Evolutionary conservation across 495 filamentous ascomycete genomes (phyloP).

Genomic region (Pyrenula massariospora): DNA sequence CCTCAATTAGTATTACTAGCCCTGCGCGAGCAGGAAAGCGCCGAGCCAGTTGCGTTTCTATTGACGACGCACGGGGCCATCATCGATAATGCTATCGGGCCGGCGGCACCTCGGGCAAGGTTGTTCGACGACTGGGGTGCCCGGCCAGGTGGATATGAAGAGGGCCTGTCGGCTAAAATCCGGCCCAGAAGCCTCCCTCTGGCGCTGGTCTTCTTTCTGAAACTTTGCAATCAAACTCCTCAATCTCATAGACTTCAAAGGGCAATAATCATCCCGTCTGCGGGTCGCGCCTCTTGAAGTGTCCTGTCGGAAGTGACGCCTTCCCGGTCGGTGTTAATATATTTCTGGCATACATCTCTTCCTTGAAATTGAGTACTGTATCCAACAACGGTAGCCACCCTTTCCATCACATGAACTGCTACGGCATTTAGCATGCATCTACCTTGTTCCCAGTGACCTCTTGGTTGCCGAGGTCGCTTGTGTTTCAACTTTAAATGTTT

Average conservation of each 20-base stretch:
- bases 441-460: not conserved
- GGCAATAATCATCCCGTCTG: not conserved
- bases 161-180: too few relatives aligned
- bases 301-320: not conserved
- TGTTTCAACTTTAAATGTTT: not conserved
- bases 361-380: not conserved
- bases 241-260: not conserved
- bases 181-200: too few relatives aligned
- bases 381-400: not conserved
- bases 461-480: not conserved
- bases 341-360: not conserved
- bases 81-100: too few relatives aligned
- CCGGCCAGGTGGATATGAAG: too few relatives aligned
- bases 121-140: not conserved
- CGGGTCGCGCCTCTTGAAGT: not conserved
- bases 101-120: too few relatives aligned
- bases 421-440: not conserved
- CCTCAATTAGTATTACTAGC: too few relatives aligned
- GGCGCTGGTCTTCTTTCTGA: not conserved
- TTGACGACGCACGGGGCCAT: not conserved
- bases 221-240: not conserved
- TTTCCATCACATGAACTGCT: not conserved
- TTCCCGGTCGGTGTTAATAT: not conserved
- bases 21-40: too few relatives aligned
- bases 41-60: too few relatives aligned